These are phyloP conservation scores for Zopfia rhizophila DNA, from an alignment of 2,329 filamentous ascomycete genomes.

Conservation along the genomic window DNA sequence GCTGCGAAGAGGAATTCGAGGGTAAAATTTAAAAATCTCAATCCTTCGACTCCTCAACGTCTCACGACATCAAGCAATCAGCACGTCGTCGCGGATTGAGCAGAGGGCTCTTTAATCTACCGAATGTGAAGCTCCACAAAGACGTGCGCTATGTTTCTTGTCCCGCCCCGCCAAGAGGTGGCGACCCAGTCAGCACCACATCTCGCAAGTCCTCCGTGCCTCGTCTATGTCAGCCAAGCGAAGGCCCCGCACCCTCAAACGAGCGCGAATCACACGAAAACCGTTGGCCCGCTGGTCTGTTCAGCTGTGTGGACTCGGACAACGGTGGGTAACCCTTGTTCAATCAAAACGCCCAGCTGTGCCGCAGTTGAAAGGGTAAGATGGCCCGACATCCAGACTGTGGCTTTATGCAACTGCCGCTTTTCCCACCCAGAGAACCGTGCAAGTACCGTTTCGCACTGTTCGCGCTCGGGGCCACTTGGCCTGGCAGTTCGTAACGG, in stretches of 20 bases:
- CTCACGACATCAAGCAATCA: too few relatives aligned
- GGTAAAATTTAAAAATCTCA: too few relatives aligned
- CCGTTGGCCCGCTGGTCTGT: slow-evolving; percentile 27
- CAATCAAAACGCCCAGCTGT: slow-evolving; percentile 29
- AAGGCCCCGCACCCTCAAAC: slow-evolving; percentile 42
- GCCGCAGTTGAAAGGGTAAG: slow-evolving; percentile 27
- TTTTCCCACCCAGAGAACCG: slow-evolving; percentile 25
- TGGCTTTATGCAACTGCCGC: slow-evolving; percentile 42
- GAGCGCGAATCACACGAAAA: slow-evolving; percentile 26
- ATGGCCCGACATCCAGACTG: slow-evolving; percentile 23
- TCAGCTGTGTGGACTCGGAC: slow-evolving; percentile 39
- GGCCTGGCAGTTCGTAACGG: slow-evolving; percentile 23
- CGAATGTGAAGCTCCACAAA: slow-evolving; percentile 14
- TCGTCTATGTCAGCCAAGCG: slow-evolving; percentile 43
- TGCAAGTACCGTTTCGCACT: neutral
- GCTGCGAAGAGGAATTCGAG: too few relatives aligned
- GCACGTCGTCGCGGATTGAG: too few relatives aligned
- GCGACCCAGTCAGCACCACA: slow-evolving; percentile 18
- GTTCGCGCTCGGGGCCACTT: slow-evolving; percentile 10
- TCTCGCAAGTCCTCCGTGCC: slow-evolving; percentile 24
- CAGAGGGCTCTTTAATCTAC: too few relatives aligned
- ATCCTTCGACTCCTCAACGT: too few relatives aligned
- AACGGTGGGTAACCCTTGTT: slow-evolving; percentile 27
- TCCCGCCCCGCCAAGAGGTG: slow-evolving; percentile 28
- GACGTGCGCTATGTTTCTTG: slow-evolving; percentile 7